phyloP scores from a whole-genome alignment of 2,329 filamentous ascomycete genomes.

The Stagonosporopsis cucurbitacearum region DNA sequence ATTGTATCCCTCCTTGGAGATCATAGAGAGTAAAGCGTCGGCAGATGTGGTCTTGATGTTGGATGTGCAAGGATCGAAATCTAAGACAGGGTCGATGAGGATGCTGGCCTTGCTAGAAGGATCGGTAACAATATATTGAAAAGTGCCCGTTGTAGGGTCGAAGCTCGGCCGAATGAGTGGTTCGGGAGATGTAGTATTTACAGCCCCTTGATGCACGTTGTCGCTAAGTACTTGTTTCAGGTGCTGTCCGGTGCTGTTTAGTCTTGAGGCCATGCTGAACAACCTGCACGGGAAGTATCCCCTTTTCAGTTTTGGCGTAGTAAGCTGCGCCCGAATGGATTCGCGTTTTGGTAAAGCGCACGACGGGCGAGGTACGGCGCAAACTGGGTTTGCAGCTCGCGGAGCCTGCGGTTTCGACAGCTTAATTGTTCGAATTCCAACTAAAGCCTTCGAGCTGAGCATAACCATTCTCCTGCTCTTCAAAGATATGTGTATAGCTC shows the following conservation, averaged over 20 bases:
- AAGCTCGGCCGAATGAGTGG: slow-evolving; percentile 35
- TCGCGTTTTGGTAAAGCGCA: not conserved
- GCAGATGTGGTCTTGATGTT: slow-evolving; percentile 60
- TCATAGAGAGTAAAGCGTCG: slow-evolving; percentile 57
- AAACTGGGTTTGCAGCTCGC: not conserved
- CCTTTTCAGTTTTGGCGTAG: too few species aligned
- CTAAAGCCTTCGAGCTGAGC: not conserved
- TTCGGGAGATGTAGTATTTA: too few species aligned
- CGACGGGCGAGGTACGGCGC: not conserved
- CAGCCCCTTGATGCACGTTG: too few species aligned
- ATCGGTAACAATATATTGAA: slow-evolving; percentile 67
- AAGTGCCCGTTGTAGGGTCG: slow-evolving; percentile 58
- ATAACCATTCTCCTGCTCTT: not conserved
- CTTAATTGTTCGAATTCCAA: not conserved
- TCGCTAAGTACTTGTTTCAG: not conserved
- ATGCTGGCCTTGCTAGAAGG: slow-evolving; percentile 56
- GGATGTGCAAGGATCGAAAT: slow-evolving; percentile 58
- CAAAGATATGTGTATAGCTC: not conserved
- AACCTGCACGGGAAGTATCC: too few species aligned
- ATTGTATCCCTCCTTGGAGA: slow-evolving; percentile 55
- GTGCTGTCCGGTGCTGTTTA: not conserved
- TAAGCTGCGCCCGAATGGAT: not conserved
- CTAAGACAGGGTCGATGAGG: slow-evolving; percentile 68
- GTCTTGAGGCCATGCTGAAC: not conserved
- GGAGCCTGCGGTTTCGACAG: not conserved